phyloP scores from a whole-genome alignment of 257 asterid species.

The Parsonsia alboflavescens region DNA sequence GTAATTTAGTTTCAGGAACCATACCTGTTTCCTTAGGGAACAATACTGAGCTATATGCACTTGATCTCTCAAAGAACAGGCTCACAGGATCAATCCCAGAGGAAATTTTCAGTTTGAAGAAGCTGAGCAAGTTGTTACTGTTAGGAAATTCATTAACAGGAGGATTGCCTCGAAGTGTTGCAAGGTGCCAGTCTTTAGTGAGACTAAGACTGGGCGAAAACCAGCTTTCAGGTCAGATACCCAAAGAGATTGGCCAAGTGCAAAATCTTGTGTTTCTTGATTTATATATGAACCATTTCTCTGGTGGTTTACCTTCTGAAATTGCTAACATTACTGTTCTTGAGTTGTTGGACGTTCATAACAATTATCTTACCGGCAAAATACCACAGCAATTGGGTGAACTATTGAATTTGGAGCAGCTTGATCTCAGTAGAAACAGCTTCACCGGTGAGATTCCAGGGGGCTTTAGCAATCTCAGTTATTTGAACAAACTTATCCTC shows the following conservation, averaged over 20 bases:
- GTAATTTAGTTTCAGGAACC: constrained; percentile 68
- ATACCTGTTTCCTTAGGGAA: constrained; percentile 72
- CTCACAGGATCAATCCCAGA: constrained; percentile 85
- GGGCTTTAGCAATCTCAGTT: constrained; percentile 80
- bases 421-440: constrained; percentile 86
- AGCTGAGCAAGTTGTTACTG: constrained; percentile 77
- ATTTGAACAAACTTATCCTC: constrained; percentile 69
- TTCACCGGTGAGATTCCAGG: constrained; percentile 63
- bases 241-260: constrained; percentile 78
- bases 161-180: constrained; percentile 48
- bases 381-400: constrained; percentile 60
- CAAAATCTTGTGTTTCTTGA: constrained; percentile 94
- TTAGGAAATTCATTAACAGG: constrained; percentile 78
- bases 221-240: constrained; percentile 84
- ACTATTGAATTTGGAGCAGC: constrained; percentile 79
- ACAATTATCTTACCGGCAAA: constrained; percentile 57
- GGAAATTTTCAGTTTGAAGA: constrained; percentile 60
- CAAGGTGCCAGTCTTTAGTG: constrained; percentile 78
- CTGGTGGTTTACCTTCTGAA: constrained; percentile 74
- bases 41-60: constrained; percentile 80
- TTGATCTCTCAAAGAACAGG: constrained; percentile 74
- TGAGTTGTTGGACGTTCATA: constrained; percentile 80
- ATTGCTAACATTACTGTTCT: constrained; percentile 65
- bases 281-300: constrained; percentile 73
- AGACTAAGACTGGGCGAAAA: constrained; percentile 86